phyloP scores from a whole-genome alignment of 2,329 filamentous ascomycete genomes.

The Epichloe baconii region DNA sequence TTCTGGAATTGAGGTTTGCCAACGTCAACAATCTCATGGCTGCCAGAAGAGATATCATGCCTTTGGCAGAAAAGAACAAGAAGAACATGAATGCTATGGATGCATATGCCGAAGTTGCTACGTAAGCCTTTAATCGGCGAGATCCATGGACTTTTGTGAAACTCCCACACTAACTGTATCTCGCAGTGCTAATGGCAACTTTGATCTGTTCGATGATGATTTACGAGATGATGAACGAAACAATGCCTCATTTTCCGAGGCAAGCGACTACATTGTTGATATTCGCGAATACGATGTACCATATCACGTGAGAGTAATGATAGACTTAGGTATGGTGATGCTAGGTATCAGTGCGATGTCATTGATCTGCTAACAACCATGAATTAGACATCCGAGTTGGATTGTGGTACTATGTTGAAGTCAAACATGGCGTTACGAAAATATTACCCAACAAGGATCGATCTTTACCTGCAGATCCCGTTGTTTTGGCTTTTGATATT shows the following conservation, averaged over 20 bases:
- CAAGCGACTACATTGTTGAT: slow-evolving; percentile 95
- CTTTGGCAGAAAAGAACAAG: slow-evolving; percentile 91
- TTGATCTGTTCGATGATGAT: slow-evolving; percentile 94
- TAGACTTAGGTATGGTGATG: slow-evolving; percentile 61
- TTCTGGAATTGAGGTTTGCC: slow-evolving; percentile 73
- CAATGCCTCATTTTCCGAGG: slow-evolving; percentile 66
- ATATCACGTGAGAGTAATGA: slow-evolving; percentile 97
- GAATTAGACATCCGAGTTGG: slow-evolving; percentile 75
- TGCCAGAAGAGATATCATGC: slow-evolving; percentile 73
- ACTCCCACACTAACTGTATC: slow-evolving; percentile 8
- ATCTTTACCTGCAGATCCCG: slow-evolving; percentile 80
- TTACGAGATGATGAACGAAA: slow-evolving; percentile 66
- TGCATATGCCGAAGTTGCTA: slow-evolving; percentile 91
- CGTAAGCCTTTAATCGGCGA: slow-evolving; percentile 39
- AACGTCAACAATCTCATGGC: slow-evolving; percentile 79
- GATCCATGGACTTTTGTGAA: neutral
- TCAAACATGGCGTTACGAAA: slow-evolving; percentile 80
- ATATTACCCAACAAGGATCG: slow-evolving; percentile 77
- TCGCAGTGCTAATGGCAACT: slow-evolving; percentile 58
- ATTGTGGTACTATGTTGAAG: slow-evolving; percentile 94
- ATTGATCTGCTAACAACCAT: slow-evolving; percentile 11
- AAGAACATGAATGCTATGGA: slow-evolving; percentile 96
- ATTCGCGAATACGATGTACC: slow-evolving; percentile 98
- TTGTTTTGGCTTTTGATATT: slow-evolving; percentile 99
- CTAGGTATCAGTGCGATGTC: neutral